These are phyloP conservation scores for Fusarium sarcochroum DNA, from an alignment of 2,329 filamentous ascomycete species.

Conservation along the genomic window DNA sequence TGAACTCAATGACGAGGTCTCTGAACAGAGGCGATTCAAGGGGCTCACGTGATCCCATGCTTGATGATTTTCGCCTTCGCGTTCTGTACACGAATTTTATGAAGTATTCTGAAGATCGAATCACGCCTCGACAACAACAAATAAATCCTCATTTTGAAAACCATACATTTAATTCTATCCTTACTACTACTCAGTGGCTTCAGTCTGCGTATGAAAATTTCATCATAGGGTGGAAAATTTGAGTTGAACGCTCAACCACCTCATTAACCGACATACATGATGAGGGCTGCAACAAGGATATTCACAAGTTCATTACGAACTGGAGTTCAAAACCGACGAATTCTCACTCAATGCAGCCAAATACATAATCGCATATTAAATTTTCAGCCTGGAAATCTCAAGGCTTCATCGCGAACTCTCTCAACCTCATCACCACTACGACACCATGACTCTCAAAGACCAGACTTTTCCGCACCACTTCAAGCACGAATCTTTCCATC, in stretches of 20 bases:
- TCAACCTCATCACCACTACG: slow-evolving; percentile 7
- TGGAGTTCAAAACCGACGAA: background rate
- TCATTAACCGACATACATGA: slow-evolving; percentile 2
- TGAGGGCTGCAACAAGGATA: slow-evolving; percentile 21
- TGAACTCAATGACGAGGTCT: background rate
- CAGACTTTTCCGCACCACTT: slow-evolving; percentile 62
- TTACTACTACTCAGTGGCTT: too few relatives aligned
- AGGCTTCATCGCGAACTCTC: background rate
- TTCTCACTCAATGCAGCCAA: background rate
- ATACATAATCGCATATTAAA: background rate
- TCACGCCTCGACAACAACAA: background rate
- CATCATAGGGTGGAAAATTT: background rate
- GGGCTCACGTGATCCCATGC: slow-evolving; percentile 40
- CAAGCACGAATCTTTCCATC: slow-evolving; percentile 46
- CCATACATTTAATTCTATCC: rapidly evolving
- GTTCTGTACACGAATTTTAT: slow-evolving; percentile 10
- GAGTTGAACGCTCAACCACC: background rate
- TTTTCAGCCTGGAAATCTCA: background rate
- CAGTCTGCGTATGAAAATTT: background rate
- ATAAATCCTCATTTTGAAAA: background rate
- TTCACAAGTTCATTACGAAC: background rate
- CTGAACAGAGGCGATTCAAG: slow-evolving; percentile 3
- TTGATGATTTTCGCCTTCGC: slow-evolving; percentile 9
- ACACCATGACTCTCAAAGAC: slow-evolving; percentile 26
- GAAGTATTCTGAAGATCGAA: background rate